Base-by-base conservation (phyloP, 2,329 filamentous ascomycete genomes). In the Penicillium palitans region DNA sequence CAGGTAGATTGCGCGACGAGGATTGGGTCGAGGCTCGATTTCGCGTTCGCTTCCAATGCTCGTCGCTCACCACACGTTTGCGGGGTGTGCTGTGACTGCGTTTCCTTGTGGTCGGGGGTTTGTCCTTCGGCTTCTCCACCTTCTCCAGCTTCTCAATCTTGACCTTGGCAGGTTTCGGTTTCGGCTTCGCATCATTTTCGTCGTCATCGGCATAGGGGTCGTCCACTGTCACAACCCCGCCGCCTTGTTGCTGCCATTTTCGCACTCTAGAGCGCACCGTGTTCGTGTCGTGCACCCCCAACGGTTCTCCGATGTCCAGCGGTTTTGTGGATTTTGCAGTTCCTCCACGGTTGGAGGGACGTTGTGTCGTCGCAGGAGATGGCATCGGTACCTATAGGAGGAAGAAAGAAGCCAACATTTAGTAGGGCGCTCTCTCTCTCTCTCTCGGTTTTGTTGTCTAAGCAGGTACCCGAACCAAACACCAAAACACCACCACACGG, bases 61-160 rank as follows among this genome's bases (percentile, higher is more conserved):
- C 89, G 77, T 98, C 93, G 72, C 93, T 97, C 61, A 97, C 86
- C 54, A 98, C 91, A 62, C 93, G 86, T 81, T 96, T 97, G 77
- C 91, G 92, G 17, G 93, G 93, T 46, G 90, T 85, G 50, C 81
- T 86, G 71, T 76, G 81, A 66, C 76, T 79, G 70, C 66, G 68
- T 49, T 75, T 73, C 58, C 73, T 75, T 40, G 58, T 52, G 19
- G 61, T 35, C n/a, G 61, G 52, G 7, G 52, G 55, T 10, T 59
- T 62, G 59, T 74, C 65, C 27, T 62, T 31, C 17, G 50, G 17
- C 17, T 45, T 53, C 21, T 55, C 42, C 19, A 59, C 52, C 37
- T 41, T 62, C 53, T 72, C 74, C 33, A 70, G 68, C 42, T 68
- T 68, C 19, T 53, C 60, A 19, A 57, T 13, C 55, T 68, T 71